Evolutionary conservation across 345 rosid species (phyloP), one percentile per base, ranked within the genome.

Genomic region (Aegle marmelos): DNA sequence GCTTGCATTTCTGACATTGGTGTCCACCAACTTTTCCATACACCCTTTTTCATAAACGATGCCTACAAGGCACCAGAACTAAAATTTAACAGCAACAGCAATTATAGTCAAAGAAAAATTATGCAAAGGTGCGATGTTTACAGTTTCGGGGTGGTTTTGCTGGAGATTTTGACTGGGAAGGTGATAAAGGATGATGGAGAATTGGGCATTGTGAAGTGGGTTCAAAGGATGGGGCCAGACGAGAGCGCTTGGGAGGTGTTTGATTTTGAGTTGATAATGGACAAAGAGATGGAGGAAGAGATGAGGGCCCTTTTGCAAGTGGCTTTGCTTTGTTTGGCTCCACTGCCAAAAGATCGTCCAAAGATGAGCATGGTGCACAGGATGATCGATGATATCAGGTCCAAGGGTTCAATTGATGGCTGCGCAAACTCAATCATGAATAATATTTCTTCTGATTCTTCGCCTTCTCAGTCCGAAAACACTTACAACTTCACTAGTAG

Each of bases 101-200:
- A 45, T 19, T 25, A 31, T 22, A 69, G 75, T 45, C 76, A 69
- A 9, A 73, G 76, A 31, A 78, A 64, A 25, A 83, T 65, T n/a
- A 78, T 68, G 5, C 86, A 84, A 59, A 82, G 79, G 34, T 83
- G 85, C 30, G 88, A 88, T n/a, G 85, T 85, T 4, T 83, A 82
- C 45, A 82, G 87, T 73, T 82, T 83, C n/a, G 86, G 87, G 45
- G 87, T 88, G 62, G 70, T 85, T 9, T 66, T 85, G 76, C 71
- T 85, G 53, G 85, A 85, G 83, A 82, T 87, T 5, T 41, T 87
- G 79, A 82, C 85, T 0, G 88, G 88, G 48, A 88, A 85, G 73
- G 68, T 73, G 84, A 79, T 80, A 5, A 73, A 1, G 0, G 84
- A 84, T 16, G 88, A 85, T 19, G 87, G 84, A 36, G 86, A 85